Base-by-base conservation (phyloP, 1,284 basidiomycete species). In the Ganoderma multipileum region DNA sequence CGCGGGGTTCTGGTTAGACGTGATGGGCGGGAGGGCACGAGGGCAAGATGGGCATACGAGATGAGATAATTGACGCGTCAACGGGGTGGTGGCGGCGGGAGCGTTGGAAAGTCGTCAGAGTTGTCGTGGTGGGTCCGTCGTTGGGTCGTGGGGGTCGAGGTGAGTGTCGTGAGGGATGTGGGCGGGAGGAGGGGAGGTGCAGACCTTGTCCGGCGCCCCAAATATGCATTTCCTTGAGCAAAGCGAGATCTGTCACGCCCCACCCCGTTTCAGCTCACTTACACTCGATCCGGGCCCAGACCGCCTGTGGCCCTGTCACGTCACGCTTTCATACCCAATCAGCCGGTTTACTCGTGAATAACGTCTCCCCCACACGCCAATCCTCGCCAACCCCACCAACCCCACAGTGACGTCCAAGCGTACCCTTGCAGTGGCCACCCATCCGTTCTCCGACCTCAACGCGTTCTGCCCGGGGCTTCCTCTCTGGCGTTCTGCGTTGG, bases 11-110 rank as follows among this genome's bases (percentile, higher is more conserved):
- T 50, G 23, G 47, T 50, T 50, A 50, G 47, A 11, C 47, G 54
- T 71, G 68, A 74, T 63, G 70, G 20, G 71, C 69, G 71, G 65
- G 66, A 52, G 62, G 57, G 67, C 76, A 76, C 77, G 78, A 74
- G 76, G 75, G 67, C 47, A 61, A 63, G 67, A 72, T 69, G 68
- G 61, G 67, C 70, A 58, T 59, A 54, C 52, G 54, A 68, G 66
- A 68, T 65, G 36, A 52, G 65, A 55, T 67, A 66, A 66, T 67
- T 36, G 61, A 68, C 66, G 72, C 71, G 73, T 68, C 68, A 59
- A 57, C 44, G 65, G 70, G 71, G 64, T 71, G 65, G 71, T 63
- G 63, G 71, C 55, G n/a, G 66, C 41, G 26, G 68, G 52, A 30
- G 52, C 30, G 65, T 26, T 28, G 67, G 28, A 30, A 26, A n/a